Conservation (phyloP, 192 early-diverging fungal genomes). For the Backusella psychrophila region DNA sequence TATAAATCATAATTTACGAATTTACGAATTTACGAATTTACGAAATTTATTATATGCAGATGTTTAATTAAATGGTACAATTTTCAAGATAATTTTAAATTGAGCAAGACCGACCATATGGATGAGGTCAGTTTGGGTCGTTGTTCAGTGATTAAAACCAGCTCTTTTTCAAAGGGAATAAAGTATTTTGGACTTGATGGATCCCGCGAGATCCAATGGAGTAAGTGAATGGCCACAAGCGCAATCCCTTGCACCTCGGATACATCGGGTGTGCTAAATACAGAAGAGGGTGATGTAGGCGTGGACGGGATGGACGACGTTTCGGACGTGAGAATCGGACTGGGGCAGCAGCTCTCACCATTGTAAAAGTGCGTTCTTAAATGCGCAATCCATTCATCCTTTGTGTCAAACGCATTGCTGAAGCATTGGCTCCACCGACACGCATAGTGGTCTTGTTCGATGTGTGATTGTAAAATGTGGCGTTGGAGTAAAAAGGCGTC, state of each 20-base stretch:
- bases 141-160: slow-evolving; percentile 14
- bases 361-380: not conserved
- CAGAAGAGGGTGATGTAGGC: not conserved
- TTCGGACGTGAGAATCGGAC: not conserved
- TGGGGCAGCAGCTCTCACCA: not conserved
- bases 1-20: not conserved
- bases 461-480: slow-evolving; percentile 49
- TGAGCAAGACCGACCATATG: not conserved
- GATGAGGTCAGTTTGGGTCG: slow-evolving; percentile 10
- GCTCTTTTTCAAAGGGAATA: slow-evolving; percentile 27
- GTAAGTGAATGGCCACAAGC: slow-evolving; percentile 18
- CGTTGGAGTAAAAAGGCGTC: slow-evolving; percentile 40
- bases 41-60: not conserved
- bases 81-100: slow-evolving; percentile 3
- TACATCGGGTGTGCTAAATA: slow-evolving; percentile 11
- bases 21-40: too few relatives aligned
- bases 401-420: not conserved
- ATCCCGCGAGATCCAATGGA: slow-evolving; percentile 15
- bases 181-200: slow-evolving; percentile 15
- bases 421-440: not conserved
- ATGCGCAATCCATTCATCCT: not conserved
- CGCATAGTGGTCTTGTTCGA: not conserved
- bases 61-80: not conserved
- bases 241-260: slow-evolving; percentile 16
- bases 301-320: not conserved